Base-by-base conservation (phyloP, 2,329 filamentous ascomycete species). In the Elsinoe fawcettii region DNA sequence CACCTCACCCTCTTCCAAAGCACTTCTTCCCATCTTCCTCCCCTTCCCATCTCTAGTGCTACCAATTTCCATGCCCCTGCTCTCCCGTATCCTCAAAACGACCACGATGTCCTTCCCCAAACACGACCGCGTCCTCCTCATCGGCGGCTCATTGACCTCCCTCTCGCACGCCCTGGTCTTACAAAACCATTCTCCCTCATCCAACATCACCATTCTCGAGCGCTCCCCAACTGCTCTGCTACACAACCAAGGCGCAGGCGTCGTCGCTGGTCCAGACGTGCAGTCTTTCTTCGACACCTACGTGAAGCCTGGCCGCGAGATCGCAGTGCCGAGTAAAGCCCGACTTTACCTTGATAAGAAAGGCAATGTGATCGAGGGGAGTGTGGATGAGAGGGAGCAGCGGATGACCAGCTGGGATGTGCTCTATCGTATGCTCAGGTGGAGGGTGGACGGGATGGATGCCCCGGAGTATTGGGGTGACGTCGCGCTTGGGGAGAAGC, bases 391-490 rank as follows among this genome's bases (percentile, higher is more conserved):
- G 18, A 67, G 67, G 58, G 60, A 63, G 30, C 75, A 77, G 63
- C 67, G 68, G 57, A 77, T 77, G 76, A 77, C 73, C 2, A 75
- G 73, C 56, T 78, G 76, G 75, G 75, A 77, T 56, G 57, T 77
- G 34, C 65, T 74, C 7, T 77, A 77, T 60, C 67, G 74, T 53
- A 59, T 77, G 5, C 66, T 77, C 60, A 68, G 75, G 27, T 74
- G 74, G 58, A 73, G 75, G 55, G 75, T 74, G 51, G 75, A 78
- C 58, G 72, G 72, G 62, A 55, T 67, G 41, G 49, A 66, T n/a
- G 57, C 55, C 34, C 66, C 64, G 46, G 62, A 61, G 37, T 68
- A 69, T 55, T 64, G 66, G 7, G 47, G 62, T 5, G 63, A 57
- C 2, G 61, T 64, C 12, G 44, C 36, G 39, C 3, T 51, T 61